Evolutionary conservation across 2,329 filamentous ascomycete species (phyloP), one percentile per base, ranked within the genome.

Genomic region (Coniella vitis): DNA sequence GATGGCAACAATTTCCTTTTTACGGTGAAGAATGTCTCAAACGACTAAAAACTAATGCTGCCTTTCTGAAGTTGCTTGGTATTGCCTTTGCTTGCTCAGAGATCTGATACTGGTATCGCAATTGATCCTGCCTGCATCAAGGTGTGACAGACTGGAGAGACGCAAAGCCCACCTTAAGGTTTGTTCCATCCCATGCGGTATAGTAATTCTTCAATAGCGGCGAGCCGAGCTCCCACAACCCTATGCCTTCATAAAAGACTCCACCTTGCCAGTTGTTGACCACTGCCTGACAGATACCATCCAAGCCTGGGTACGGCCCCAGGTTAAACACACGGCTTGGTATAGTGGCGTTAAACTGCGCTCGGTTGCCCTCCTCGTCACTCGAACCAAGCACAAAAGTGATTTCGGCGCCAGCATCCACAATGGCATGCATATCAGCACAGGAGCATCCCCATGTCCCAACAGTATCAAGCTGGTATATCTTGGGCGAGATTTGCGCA

Each of bases 141-240:
- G n/a, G n/a, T n/a, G n/a, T n/a, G n/a, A n/a, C n/a, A n/a, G n/a
- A n/a, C n/a, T n/a, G n/a, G n/a, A n/a, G n/a, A n/a, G n/a, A n/a
- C n/a, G 52, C 52, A 12, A 54, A 63, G 4, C 61, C 63, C 17
- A 65, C 48, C 41, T 57, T 47, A 39, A 58, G 38, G 32, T 58
- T 57, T 21, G 57, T 41, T 4, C 62, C 63, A 44, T 65, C 57
- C 61, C 62, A 65, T 3, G 60, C 58, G 8, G 63, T 65, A 43
- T 65, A 64, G 45, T 64, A 64, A 3, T 56, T 46, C 57, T 65
- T 65, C 41, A 66, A 48, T 3, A 65, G 53, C 4, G 63, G 63
- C 2, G 61, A 61, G 3, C 63, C 63, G 5, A 65, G 37, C 4
- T 63, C 48, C 61, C 63, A 65, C 3, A 60, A 38, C 1, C 53